Percentiles rank a stretch among this genome's conserved stretches.
Evolutionary conservation across 306 rosid genomes (phyloP).

Genomic region (Dicorynia guianensis): DNA sequence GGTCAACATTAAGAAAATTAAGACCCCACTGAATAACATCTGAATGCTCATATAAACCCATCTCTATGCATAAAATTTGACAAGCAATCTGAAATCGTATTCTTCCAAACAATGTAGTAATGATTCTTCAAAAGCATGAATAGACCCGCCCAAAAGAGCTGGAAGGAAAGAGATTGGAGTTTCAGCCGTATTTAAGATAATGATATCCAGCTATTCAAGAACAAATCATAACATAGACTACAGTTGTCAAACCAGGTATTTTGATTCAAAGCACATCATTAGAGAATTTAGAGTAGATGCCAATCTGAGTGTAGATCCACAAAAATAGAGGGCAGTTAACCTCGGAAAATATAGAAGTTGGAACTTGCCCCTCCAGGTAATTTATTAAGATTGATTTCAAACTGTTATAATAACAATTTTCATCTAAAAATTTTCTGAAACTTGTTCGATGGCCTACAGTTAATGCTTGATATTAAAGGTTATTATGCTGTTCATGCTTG

Average conservation of each 20-base stretch:
- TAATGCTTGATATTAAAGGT: conserved; percentile 4
- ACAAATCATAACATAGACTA: conserved; percentile 32
- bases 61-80: conserved; percentile 39
- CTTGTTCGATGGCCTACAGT: conserved; percentile 4
- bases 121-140: conserved; percentile 32
- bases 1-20: conserved; percentile 62
- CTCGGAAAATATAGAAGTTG: background rate
- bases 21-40: conserved; percentile 73
- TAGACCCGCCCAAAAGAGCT: conserved; percentile 39
- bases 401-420: background rate
- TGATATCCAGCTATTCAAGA: conserved; percentile 12
- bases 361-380: conserved; percentile 9
- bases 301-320: background rate
- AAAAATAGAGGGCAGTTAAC: background rate
- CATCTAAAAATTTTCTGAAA: conserved; percentile 6
- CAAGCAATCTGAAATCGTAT: conserved; percentile 4
- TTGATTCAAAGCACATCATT: conserved; percentile 28
- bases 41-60: conserved; percentile 62
- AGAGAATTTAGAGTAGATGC: conserved; percentile 13
- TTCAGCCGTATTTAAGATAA: conserved; percentile 23
- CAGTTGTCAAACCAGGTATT: background rate
- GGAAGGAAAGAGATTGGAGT: conserved; percentile 20
- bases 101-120: conserved; percentile 23
- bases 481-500: background rate
- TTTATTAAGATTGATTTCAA: background rate